Conservation (phyloP, 192 early-diverging fungal genomes). For the Chytriomyces hyalinus region DNA sequence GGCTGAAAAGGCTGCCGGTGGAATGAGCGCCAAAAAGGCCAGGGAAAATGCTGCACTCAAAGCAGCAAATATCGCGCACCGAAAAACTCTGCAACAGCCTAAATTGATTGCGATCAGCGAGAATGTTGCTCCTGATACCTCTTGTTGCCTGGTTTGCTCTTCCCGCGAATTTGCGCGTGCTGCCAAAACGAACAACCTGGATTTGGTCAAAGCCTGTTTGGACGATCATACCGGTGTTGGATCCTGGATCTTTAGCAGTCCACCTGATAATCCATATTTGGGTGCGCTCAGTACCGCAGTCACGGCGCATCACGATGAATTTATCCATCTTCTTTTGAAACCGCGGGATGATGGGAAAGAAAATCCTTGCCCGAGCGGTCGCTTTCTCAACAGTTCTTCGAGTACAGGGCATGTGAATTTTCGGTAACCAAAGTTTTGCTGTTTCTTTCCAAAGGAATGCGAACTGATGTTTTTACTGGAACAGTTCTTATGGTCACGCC, state of each 20-base stretch:
- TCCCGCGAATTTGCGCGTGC: slow-evolving; percentile 45
- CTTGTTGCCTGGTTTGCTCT: slow-evolving; percentile 56
- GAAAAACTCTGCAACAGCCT: slow-evolving; percentile 5
- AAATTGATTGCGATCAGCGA: not conserved
- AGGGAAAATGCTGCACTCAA: slow-evolving; percentile 10
- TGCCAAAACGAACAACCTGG: slow-evolving; percentile 5
- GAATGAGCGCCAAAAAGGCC: slow-evolving; percentile 14
- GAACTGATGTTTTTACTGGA: not conserved
- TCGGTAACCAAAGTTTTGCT: not conserved
- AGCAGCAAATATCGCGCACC: slow-evolving; percentile 6
- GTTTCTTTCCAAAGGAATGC: not conserved
- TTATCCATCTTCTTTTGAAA: slow-evolving; percentile 17
- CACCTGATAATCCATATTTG: slow-evolving; percentile 16
- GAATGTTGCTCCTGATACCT: slow-evolving; percentile 29
- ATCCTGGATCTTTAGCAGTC: slow-evolving; percentile 17
- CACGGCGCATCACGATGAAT: slow-evolving; percentile 22
- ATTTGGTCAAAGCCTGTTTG: slow-evolving; percentile 18
- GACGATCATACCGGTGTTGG: slow-evolving; percentile 5
- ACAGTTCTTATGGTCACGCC: slow-evolving; percentile 32
- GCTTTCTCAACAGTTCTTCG: slow-evolving; percentile 1
- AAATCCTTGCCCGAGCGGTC: not conserved
- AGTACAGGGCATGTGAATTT: slow-evolving; percentile 20
- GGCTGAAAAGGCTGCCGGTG: not conserved
- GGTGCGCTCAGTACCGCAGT: slow-evolving; percentile 22
- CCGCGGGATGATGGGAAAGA: not conserved